Conservation (phyloP, 805 yeast genomes). For the Phaffomyces antillensis region DNA sequence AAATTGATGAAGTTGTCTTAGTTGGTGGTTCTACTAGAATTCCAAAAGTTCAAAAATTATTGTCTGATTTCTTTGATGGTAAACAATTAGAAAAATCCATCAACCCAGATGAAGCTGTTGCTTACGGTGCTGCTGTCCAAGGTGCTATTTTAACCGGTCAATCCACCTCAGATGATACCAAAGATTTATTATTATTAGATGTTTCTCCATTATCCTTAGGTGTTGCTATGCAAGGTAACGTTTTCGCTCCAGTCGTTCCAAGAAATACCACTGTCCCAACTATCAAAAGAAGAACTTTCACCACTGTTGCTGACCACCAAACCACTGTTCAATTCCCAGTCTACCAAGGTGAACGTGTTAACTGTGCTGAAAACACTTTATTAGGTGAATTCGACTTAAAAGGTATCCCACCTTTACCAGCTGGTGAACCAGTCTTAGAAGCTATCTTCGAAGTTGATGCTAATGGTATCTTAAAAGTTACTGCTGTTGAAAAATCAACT, state of each 20-base stretch:
- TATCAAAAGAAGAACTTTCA: constrained; percentile 94
- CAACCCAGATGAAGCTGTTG: constrained; percentile 99
- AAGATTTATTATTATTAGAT: constrained; percentile 88
- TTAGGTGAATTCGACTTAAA: constrained; percentile 95
- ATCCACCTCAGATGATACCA: constrained; percentile 95
- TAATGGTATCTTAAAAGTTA: constrained; percentile 98
- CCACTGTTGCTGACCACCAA: constrained; percentile 96
- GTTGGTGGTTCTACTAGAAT: constrained; percentile 99
- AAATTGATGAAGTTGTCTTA: constrained; percentile 84
- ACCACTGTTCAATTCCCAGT: constrained; percentile 98
- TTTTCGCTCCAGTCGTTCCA: constrained; percentile 82
- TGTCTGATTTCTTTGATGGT: constrained; percentile 94
- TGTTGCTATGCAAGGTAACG: constrained; percentile 99
- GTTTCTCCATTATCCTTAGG: constrained; percentile 97
- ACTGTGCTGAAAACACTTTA: constrained; percentile 91
- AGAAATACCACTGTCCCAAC: constrained; percentile 58
- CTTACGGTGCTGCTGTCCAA: constrained; percentile 98
- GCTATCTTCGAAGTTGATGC: constrained; percentile 99
- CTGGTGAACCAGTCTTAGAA: constrained; percentile 99
- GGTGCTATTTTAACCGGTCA: constrained; percentile 96
- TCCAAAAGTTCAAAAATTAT: constrained; percentile 94
- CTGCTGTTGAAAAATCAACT: constrained; percentile 97
- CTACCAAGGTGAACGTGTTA: constrained; percentile 96
- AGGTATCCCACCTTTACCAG: constrained; percentile 96
- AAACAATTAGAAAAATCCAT: constrained; percentile 95